These are phyloP conservation scores for Phaffia australis DNA, from an alignment of 768 basidiomycete genomes.

Conservation along the genomic window DNA sequence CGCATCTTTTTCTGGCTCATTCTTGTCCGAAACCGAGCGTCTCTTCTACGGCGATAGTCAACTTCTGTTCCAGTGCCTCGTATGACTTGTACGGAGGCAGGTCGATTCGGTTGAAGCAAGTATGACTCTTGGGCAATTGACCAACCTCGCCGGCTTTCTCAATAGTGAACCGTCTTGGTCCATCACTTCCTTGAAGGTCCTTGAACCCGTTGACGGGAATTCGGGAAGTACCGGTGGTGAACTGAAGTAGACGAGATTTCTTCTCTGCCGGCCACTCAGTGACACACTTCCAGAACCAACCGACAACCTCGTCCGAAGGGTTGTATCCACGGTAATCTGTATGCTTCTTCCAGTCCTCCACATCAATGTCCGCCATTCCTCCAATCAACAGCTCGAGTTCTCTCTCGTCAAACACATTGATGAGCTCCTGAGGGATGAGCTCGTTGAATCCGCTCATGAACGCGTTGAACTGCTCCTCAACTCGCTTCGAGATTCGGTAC, in stretches of 20 bases:
- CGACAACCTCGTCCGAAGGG: conserved; percentile 50
- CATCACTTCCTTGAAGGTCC: conserved; percentile 94
- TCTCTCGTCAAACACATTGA: conserved; percentile 97
- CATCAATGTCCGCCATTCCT: conserved; percentile 99
- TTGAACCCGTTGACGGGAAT: conserved; percentile 99
- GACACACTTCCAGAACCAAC: conserved; percentile 99
- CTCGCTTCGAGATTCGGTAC: conserved; percentile 92
- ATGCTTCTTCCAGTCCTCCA: conserved; percentile 99
- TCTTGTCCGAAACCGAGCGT: conserved; percentile 19
- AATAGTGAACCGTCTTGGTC: conserved; percentile 91
- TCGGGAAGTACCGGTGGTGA: conserved; percentile 81
- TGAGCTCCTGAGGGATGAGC: conserved; percentile 90
- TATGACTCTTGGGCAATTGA: conserved; percentile 92
- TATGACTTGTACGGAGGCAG: conserved; percentile 77
- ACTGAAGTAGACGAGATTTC: conserved; percentile 75
- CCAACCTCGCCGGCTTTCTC: conserved; percentile 96
- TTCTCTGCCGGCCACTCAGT: conserved; percentile 89
- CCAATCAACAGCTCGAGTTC: conserved; percentile 95
- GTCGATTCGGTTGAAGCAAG: conserved; percentile 87
- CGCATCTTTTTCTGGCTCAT: not conserved
- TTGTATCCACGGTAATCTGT: conserved; percentile 61
- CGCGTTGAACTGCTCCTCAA: conserved; percentile 96
- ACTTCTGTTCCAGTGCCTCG: conserved; percentile 82
- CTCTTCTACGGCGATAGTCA: conserved; percentile 56
- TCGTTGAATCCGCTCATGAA: conserved; percentile 99